Base-by-base conservation (phyloP, 1,284 basidiomycete genomes). In the Ceratobasidium sp. region DNA sequence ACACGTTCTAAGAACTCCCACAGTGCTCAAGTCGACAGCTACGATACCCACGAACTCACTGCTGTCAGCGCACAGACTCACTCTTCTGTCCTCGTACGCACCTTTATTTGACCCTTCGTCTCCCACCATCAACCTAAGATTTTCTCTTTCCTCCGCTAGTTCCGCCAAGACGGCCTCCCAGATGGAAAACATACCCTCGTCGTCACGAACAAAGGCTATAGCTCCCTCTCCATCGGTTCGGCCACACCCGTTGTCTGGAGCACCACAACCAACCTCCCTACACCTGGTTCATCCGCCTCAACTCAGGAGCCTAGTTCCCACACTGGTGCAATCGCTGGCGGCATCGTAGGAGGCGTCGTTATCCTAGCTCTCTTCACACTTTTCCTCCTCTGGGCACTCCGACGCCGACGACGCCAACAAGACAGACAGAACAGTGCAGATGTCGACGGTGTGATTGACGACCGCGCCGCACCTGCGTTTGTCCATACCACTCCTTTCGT, bases 61-160 rank as follows among this genome's bases (percentile, higher is more conserved):
- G 66, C 66, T 5, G 46, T 28, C 13, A 70, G 66, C 28, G 52
- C 30, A 49, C 66, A 70, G 49, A 49, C 66, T 2, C 66, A 70
- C 26, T 57, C 38, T n/a, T 47, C 66, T 1, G 13, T 70, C 8
- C 52, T 70, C n/a, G 66, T 70, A 44, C 21, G 66, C n/a, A n/a
- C n/a, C n/a, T 49, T 11, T 16, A 9, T 41, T 11, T 47, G 3
- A 2, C 43, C 4, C 13, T n/a, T n/a, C n/a, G n/a, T n/a, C n/a
- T n/a, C n/a, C n/a, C n/a, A n/a, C n/a, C n/a, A n/a, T n/a, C n/a
- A 41, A 47, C 35, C 54, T n/a, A n/a, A n/a, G n/a, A n/a, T n/a
- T n/a, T n/a, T n/a, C n/a, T n/a, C n/a, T n/a, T n/a, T n/a, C n/a
- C n/a, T 44, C 21, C 41, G 55, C 26, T 26, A 70, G 66, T 70